Conservation (phyloP, 305 asterid species). For the Plantago rigida region DNA sequence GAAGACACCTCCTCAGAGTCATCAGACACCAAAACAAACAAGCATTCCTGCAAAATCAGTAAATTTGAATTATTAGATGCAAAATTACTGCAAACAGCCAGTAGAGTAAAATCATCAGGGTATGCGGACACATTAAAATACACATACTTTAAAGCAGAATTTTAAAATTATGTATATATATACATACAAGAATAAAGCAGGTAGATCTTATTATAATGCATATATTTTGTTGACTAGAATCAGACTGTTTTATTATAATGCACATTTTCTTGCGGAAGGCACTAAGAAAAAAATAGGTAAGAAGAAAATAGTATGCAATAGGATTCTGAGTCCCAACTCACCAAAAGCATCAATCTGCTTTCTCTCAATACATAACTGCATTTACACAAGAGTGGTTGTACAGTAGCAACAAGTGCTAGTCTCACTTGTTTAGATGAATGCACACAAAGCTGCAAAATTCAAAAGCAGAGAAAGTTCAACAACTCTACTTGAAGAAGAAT, state of each 20-base stretch:
- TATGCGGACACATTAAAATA: not conserved
- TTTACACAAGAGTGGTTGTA: conserved; percentile 50
- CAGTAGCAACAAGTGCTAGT: conserved; percentile 55
- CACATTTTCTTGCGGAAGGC: no score
- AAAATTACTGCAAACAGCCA: conserved; percentile 1
- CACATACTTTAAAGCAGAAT: no score
- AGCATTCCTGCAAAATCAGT: conserved; percentile 59
- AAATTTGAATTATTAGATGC: conserved; percentile 23
- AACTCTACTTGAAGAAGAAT: conserved; percentile 8
- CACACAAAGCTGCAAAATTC: conserved; percentile 55
- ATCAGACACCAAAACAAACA: conserved; percentile 68
- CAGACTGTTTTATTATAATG: no score
- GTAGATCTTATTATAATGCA: no score
- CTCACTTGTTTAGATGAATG: conserved; percentile 77
- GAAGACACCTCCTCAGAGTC: conserved; percentile 71
- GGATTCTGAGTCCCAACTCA: conserved; percentile 39
- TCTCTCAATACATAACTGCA: conserved; percentile 60
- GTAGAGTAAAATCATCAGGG: no score
- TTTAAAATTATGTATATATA: no score
- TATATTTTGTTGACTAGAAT: no score
- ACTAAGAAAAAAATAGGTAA: no score
- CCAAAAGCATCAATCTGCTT: conserved; percentile 86
- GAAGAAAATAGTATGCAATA: not conserved
- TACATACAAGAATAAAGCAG: no score
- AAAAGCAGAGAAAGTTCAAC: not conserved